Evolutionary conservation across 164 flowering plant genomes (phyloP).

Genomic region (Amborella trichopoda): DNA sequence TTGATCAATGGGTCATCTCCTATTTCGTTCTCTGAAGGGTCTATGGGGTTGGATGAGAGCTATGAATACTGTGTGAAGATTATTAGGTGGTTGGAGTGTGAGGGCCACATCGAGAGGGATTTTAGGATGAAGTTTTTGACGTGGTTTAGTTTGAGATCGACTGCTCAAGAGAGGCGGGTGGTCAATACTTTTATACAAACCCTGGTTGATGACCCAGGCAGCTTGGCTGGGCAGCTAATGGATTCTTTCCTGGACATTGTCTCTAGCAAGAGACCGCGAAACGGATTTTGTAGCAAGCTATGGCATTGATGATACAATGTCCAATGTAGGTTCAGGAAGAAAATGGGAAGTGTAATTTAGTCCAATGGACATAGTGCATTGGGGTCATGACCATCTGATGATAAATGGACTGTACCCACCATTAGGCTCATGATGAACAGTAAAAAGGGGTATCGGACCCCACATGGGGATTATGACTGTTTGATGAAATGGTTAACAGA

Average conservation of each 20-base stretch:
- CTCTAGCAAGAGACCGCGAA: constrained; percentile 54
- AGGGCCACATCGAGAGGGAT: constrained; percentile 66
- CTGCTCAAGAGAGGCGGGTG: constrained; percentile 80
- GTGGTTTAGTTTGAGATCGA: constrained; percentile 91
- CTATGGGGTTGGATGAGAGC: constrained; percentile 47
- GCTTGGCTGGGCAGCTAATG: constrained; percentile 82
- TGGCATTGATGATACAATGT: no score
- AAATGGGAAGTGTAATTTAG: no score
- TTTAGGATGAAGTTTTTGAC: constrained; percentile 83
- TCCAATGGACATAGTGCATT: no score
- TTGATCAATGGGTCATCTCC: constrained; percentile 71
- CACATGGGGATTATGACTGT: no score
- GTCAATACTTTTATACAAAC: constrained; percentile 78
- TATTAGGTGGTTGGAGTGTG: constrained; percentile 78
- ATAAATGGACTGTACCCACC: no score
- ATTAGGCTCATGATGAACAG: no score
- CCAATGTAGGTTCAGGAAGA: no score
- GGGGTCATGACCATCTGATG: no score
- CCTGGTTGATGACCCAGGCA: constrained; percentile 66
- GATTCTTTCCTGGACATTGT: constrained; percentile 77
- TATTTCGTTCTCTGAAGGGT: constrained; percentile 20
- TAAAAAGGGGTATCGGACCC: no score
- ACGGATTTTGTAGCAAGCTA: constrained; percentile 61
- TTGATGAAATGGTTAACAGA: no score
- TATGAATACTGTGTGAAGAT: constrained; percentile 88